A percentile compares a stretch with the other conserved stretches of the same genome.
Conservation (phyloP, 352 stramenopile species). For the Aphanomyces euteiches region DNA sequence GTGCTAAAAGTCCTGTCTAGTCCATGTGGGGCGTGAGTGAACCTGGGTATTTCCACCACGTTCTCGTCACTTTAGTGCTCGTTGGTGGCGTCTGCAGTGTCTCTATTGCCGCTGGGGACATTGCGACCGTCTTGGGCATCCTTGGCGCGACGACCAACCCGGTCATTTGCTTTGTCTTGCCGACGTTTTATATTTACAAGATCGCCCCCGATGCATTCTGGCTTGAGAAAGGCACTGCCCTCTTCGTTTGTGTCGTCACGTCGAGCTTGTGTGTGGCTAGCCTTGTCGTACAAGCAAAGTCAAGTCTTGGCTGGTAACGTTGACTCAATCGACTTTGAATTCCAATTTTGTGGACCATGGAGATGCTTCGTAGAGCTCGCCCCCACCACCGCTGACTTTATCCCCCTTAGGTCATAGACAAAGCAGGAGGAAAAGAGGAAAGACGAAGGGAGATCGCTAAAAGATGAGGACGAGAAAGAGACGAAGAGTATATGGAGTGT, state of each 20-base stretch:
- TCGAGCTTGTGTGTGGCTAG: slow-evolving; percentile 51
- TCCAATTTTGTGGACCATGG: no score
- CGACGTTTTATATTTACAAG: slow-evolving; percentile 67
- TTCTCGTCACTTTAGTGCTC: slow-evolving; percentile 50
- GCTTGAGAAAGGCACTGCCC: slow-evolving; percentile 44
- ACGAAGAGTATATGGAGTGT: no score
- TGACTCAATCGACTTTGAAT: background rate
- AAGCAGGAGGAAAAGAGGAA: background rate
- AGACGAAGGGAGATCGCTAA: background rate
- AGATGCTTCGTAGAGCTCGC: no score
- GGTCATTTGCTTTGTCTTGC: slow-evolving; percentile 84
- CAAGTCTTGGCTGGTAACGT: background rate
- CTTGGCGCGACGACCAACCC: slow-evolving; percentile 84
- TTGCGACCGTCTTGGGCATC: slow-evolving; percentile 77
- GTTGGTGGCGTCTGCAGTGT: slow-evolving; percentile 52
- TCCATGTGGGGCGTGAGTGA: slow-evolving; percentile 30
- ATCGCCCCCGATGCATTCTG: slow-evolving; percentile 44
- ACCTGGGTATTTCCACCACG: slow-evolving; percentile 49
- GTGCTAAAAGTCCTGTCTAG: slow-evolving; percentile 11
- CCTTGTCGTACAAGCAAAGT: slow-evolving; percentile 45
- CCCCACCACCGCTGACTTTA: background rate
- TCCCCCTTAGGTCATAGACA: background rate
- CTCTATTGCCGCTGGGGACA: slow-evolving; percentile 69
- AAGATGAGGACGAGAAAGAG: background rate
- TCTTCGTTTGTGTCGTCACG: slow-evolving; percentile 45